Evolutionary conservation across 179 eudicot genomes (phyloP), one percentile per base, ranked within the genome.

Genomic region (Drosera spatulata): DNA sequence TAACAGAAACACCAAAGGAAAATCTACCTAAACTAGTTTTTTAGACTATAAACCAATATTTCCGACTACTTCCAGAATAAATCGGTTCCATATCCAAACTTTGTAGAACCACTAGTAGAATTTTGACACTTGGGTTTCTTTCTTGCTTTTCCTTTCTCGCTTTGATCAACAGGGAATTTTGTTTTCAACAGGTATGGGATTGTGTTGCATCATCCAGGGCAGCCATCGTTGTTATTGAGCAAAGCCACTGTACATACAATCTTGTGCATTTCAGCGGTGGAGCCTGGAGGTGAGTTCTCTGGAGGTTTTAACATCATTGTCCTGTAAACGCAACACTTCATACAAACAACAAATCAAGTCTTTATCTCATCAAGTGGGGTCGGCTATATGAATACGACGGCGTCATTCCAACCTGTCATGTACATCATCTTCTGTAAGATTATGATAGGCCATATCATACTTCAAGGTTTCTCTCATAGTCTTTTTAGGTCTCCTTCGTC

Each of bases 211-310:
- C 78, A 80, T 72, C 99, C 97, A 2, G 80, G 71, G 41, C 99
- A 93, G 59, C 93, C 93, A 39, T 51, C 89, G 75, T 66, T 93
- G 74, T 80, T 83, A 56, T 79, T 93, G 70, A 93, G 82, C 99
- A 93, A 79, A 89, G 91, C 65, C 99, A 93, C 69, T 86, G 82
- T 63, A 81, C 97, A 15, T 82, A 77, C 66, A 93, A 93, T 69
- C 99, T 93, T 73, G 82, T 88, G 69, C 95, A 93, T 73, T 85
- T 80, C 66, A 79, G 63, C 67, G 78, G 74, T 53, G 82, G 80
- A 22, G 33, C 33, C 33, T 22, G 33, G 33, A 75, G 78, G 84
- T 82, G 79, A 55, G 65, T 74, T 54, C 11, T 51, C 50, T 41
- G 12, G 9, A 5, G 7, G 9, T 22, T 10, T 52, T 63, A 12